Evolutionary conservation across 179 eudicot genomes (phyloP), one percentile per base, ranked within the genome.

Genomic region (Spinacia oleracea): DNA sequence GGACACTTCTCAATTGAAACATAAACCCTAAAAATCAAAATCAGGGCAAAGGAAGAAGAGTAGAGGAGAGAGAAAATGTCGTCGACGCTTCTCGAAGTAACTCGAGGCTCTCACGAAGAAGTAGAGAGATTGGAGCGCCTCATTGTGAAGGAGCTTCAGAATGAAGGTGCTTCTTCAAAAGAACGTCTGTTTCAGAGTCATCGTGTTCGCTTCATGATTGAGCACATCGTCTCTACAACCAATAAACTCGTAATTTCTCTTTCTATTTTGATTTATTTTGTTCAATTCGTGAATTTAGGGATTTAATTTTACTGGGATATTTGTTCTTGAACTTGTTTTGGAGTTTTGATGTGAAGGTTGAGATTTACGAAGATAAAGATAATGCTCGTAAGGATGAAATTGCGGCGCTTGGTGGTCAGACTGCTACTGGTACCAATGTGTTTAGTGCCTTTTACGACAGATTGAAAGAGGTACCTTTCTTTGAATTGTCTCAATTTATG

Each of bases 401-500:
- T 83, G 99, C 96, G 10, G 99, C 97, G 31, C 98, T 96, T 11
- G 99, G 99, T 29, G 99, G 99, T 1, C 94, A 92, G 85, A 91
- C 93, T 0, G 96, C 92, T 31, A 67, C 89, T 18, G 97, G 97
- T 38, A 92, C 90, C 3, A 96, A 92, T 72, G 94, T 92, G 59
- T 96, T 94, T 77, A 94, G 99, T 73, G 98, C 93, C 3, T 96
- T 96, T 64, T 96, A 96, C 78, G 99, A 94, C 70, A 83, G 99
- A 78, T 78, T 96, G 80, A 96, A 94, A 83, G 99, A 96, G 98
- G 99, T 94, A 74, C 11, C 73, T 9, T 50, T 27, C 29, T 32
- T 34, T 32, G 64, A 0, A 34, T 58, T 31, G 11, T 15, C 25
- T 34, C 2, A 38, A 35, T 25, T 68, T 40, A 18, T 34, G 0